Base-by-base conservation (phyloP, 2,329 filamentous ascomycete genomes). In the Trichoderma guizhouense region DNA sequence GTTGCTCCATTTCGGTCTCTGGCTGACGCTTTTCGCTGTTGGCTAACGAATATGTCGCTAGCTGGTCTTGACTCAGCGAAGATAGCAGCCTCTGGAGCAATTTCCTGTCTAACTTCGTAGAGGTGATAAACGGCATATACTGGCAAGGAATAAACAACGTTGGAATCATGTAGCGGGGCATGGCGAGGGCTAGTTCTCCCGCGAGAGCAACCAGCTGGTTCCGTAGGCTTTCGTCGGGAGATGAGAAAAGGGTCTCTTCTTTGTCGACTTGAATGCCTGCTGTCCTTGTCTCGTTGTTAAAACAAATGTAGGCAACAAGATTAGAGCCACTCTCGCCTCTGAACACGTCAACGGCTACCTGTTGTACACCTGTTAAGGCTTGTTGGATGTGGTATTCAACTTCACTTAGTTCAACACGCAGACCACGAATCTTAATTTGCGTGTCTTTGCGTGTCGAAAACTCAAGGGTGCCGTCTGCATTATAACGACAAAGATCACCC, bases 361-460 rank as follows among this genome's bases (percentile, higher is more conserved):
- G 68, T 7, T 32, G 34, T 7, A 55, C 60, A 32, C 43, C 65
- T 3, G 24, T 9, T 9, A 72, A 24, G 9, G 55, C 34, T 21
- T 47, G 69, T 26, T 66, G 68, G 15, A 74, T 60, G 26, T 75
- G 53, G 24, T 72, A 69, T 21, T 77, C 74, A 24, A 77, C 63
- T 63, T 76, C 75, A 1, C 65, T 71, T 9, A 86, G 79, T 78
- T 86, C 89, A 65, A 87, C 81, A 68, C 86, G 78, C 71, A 84
- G 88, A 21, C 89, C 89, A 21, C 84, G 82, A 14, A 89, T 77
- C 76, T 90, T 90, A 60, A 89, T 82, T 75, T 89, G 87, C 0
- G 83, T 83, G 73, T 89, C 87, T 74, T 86, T 87, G n/a, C 88
- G 81, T 47, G 86, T 86, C 57, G 85, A 76, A 67, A 83, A 85